Percentiles rank a stretch among this genome's conserved stretches.
These are phyloP conservation scores for Aspergillus novoparasiticus DNA, from an alignment of 2,329 filamentous ascomycete genomes.

Conservation along the genomic window DNA sequence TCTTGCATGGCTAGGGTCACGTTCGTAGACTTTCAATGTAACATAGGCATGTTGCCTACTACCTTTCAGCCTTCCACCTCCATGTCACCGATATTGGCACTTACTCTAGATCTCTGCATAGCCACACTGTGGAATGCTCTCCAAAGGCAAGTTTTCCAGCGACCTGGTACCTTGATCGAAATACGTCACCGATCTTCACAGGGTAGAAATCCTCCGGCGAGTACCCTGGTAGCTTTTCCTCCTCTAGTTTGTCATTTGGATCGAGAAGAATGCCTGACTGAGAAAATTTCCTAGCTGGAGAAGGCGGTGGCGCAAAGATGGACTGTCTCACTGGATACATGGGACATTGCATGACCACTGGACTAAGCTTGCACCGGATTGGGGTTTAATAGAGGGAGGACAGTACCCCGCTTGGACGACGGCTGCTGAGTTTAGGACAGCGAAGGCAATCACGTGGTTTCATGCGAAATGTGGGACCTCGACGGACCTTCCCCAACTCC, in stretches of 20 bases:
- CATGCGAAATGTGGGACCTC: too few relatives aligned
- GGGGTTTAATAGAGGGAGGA: too few relatives aligned
- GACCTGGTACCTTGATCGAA: constrained; percentile 12
- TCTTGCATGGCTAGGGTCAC: constrained; percentile 12
- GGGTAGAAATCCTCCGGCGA: constrained; percentile 5
- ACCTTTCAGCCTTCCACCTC: not conserved
- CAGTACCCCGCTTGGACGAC: too few relatives aligned
- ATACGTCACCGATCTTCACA: constrained; percentile 14
- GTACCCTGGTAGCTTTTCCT: constrained; percentile 10
- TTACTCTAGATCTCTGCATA: constrained; percentile 19
- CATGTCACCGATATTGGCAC: not conserved
- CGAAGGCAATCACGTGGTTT: too few relatives aligned
- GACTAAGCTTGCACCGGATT: too few relatives aligned
- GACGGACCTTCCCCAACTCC: too few relatives aligned
- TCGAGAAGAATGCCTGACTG: constrained; percentile 7
- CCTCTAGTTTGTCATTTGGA: constrained; percentile 8
- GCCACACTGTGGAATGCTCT: constrained; percentile 12
- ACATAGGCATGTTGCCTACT: constrained; percentile 11
- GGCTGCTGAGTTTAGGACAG: too few relatives aligned
- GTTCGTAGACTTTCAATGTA: constrained; percentile 11
- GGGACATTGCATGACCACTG: too few relatives aligned
- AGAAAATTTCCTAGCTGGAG: not conserved
- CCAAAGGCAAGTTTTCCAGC: constrained; percentile 12
- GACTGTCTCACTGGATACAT: too few relatives aligned
- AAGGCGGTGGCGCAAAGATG: not conserved